Evolutionary conservation across 73 alveolate species (phyloP).

Genomic region (Diophrys appendiculata): DNA sequence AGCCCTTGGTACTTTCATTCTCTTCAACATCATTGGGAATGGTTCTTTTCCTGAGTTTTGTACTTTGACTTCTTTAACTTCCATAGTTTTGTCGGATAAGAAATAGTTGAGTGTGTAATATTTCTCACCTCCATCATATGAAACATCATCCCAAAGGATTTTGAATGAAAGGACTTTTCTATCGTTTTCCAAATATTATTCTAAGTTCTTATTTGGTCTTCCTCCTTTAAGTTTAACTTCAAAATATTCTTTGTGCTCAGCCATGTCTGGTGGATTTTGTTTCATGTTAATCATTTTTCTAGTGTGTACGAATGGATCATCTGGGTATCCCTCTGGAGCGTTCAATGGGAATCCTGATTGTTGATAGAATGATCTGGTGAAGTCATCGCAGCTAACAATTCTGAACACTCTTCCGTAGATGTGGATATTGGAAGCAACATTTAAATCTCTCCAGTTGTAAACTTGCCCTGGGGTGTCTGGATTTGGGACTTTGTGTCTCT

Average conservation of each 20-base stretch:
- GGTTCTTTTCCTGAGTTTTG: conserved; percentile 89
- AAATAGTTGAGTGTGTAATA: conserved; percentile 84
- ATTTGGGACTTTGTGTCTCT: conserved; percentile 90
- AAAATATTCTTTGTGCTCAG: conserved; percentile 84
- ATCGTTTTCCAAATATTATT: conserved; percentile 79
- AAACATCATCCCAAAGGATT: conserved; percentile 81
- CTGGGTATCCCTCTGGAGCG: conserved; percentile 83
- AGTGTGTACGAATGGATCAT: conserved; percentile 76
- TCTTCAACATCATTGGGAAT: conserved; percentile 88
- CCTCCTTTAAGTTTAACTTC: conserved; percentile 96
- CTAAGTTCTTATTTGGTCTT: conserved; percentile 78
- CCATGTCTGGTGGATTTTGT: conserved; percentile 83
- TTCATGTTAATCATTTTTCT: conserved; percentile 80
- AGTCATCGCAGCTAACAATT: conserved; percentile 88
- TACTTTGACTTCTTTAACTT: conserved; percentile 87
- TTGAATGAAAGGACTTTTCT: conserved; percentile 82
- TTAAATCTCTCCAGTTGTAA: conserved; percentile 84
- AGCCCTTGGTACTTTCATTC: conserved; percentile 84
- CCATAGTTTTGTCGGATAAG: conserved; percentile 87
- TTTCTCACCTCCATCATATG: conserved; percentile 90
- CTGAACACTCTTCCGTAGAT: conserved; percentile 81
- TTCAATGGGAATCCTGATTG: conserved; percentile 77
- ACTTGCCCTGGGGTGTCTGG: conserved; percentile 59
- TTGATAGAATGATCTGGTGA: conserved; percentile 84
- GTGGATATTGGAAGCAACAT: conserved; percentile 68